Conservation (phyloP, 2,329 filamentous ascomycete species). For the Sporothrix mexicana region DNA sequence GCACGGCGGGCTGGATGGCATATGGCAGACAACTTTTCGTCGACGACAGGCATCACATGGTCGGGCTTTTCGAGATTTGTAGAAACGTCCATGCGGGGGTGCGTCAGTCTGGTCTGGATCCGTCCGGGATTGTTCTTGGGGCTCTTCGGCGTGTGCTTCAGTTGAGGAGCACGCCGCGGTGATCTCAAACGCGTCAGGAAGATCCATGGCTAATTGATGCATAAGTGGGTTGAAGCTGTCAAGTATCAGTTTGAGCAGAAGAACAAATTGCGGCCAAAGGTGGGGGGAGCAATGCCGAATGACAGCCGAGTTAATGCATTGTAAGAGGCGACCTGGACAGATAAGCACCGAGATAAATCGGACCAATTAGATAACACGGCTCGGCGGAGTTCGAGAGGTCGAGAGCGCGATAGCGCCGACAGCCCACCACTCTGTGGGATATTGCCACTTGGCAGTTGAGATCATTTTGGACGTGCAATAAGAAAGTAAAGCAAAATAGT, state of each 20-base stretch:
- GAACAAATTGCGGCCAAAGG: too few species aligned
- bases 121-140: too few species aligned
- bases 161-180: neutral
- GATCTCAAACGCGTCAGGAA: neutral
- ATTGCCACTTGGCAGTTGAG: too few species aligned
- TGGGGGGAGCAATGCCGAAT: too few species aligned
- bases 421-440: too few species aligned
- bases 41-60: constrained; percentile 37
- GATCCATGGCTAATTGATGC: neutral
- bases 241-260: too few species aligned
- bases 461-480: neutral
- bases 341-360: neutral
- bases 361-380: constrained; percentile 22
- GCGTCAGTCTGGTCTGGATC: neutral
- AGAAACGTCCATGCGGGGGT: constrained; percentile 32
- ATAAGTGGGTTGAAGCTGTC: neutral
- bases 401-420: too few species aligned
- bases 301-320: too few species aligned
- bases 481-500: too few species aligned
- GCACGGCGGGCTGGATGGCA: constrained; percentile 36
- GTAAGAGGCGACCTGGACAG: neutral
- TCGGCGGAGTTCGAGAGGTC: neutral
- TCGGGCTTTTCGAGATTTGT: constrained; percentile 38
- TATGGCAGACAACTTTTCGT: constrained; percentile 36
- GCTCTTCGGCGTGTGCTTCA: too few species aligned